Conservation (phyloP, 768 basidiomycete genomes). For the Boletales sp. region DNA sequence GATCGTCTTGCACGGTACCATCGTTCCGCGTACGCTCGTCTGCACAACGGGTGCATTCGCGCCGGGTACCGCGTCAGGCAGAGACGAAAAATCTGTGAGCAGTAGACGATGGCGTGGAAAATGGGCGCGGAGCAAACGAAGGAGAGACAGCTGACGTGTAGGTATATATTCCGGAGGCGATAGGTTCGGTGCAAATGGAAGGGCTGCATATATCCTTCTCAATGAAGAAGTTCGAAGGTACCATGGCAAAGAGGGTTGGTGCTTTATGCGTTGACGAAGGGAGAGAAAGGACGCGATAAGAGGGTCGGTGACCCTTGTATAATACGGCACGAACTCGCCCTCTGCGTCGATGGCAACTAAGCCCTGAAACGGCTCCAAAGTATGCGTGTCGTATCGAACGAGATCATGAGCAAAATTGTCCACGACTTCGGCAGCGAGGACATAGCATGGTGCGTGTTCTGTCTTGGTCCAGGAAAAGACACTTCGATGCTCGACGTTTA, state of each 20-base stretch:
- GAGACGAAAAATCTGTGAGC: conserved; percentile 85
- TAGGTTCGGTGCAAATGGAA: conserved; percentile 91
- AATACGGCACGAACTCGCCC: conserved; percentile 83
- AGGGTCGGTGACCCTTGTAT: conserved; percentile 81
- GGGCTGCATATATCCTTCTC: conserved; percentile 58
- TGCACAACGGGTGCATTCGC: conserved; percentile 88
- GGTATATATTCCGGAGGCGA: conserved; percentile 88
- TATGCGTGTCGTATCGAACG: conserved; percentile 81
- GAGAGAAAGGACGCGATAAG: conserved; percentile 76
- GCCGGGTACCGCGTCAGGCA: conserved; percentile 77
- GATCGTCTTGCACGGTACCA: conserved; percentile 86
- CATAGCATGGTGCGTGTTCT: conserved; percentile 84
- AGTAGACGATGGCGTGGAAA: conserved; percentile 95
- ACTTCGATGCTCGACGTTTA: conserved; percentile 68
- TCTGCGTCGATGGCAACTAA: conserved; percentile 71
- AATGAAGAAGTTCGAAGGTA: conserved; percentile 53
- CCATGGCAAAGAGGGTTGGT: conserved; percentile 54
- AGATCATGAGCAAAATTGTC: conserved; percentile 98
- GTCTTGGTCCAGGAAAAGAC: conserved; percentile 80
- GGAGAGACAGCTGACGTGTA: conserved; percentile 81
- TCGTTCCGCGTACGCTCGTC: conserved; percentile 79
- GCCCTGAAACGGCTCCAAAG: conserved; percentile 80
- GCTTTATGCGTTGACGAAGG: conserved; percentile 57
- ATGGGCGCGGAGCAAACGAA: conserved; percentile 74
- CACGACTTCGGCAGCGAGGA: conserved; percentile 95